Evolutionary conservation across 176 grass and related monocot species (phyloP).

Genomic region (Zoysia japonica): DNA sequence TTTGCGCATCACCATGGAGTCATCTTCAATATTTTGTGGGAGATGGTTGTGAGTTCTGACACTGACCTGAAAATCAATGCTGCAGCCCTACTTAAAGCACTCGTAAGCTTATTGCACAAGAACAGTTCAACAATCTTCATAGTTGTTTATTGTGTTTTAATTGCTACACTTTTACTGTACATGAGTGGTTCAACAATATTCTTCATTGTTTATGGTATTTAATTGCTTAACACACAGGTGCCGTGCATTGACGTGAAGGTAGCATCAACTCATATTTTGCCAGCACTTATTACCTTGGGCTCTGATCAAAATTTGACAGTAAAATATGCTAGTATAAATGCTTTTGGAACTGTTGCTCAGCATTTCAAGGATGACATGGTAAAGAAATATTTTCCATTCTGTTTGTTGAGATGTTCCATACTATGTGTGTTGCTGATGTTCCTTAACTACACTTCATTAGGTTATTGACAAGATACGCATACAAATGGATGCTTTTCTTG

Average conservation of each 20-base stretch:
- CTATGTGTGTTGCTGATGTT: slow-evolving; percentile 13
- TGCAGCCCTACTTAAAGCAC: slow-evolving; percentile 79
- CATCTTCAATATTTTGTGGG: slow-evolving; percentile 90
- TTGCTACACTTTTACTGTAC: slow-evolving; percentile 44
- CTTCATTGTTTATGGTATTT: slow-evolving; percentile 33
- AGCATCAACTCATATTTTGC: slow-evolving; percentile 90
- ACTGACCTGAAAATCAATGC: slow-evolving; percentile 78
- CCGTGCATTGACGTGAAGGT: slow-evolving; percentile 76
- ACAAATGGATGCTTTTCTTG: slow-evolving; percentile 99
- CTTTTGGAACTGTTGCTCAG: slow-evolving; percentile 93
- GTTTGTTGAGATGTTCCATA: slow-evolving; percentile 20
- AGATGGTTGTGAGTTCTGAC: slow-evolving; percentile 94
- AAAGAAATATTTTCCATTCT: slow-evolving; percentile 36
- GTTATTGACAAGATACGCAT: slow-evolving; percentile 94
- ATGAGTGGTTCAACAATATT: slow-evolving; percentile 25
- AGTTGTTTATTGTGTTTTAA: slow-evolving; percentile 28
- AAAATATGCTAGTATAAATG: slow-evolving; percentile 97
- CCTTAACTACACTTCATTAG: slow-evolving; percentile 43
- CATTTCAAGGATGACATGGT: slow-evolving; percentile 98
- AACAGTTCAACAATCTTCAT: slow-evolving; percentile 26
- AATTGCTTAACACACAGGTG: slow-evolving; percentile 55
- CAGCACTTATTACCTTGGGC: slow-evolving; percentile 90
- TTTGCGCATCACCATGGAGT: slow-evolving; percentile 84
- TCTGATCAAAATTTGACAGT: slow-evolving; percentile 83
- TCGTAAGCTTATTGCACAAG: slow-evolving; percentile 60